Evolutionary conservation across 1,139 yeast genomes (phyloP).

Genomic region (Meyerozyma carpophila): DNA sequence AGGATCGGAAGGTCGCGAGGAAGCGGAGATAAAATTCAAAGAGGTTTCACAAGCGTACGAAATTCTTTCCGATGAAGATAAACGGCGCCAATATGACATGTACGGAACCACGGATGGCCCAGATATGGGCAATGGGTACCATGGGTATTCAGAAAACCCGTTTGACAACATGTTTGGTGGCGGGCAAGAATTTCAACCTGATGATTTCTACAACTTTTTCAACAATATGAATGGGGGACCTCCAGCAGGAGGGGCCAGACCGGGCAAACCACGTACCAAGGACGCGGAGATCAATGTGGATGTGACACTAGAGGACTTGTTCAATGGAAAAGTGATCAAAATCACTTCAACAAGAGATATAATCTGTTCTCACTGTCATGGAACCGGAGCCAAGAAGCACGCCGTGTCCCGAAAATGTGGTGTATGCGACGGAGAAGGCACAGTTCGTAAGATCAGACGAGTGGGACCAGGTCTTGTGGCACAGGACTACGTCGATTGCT

Average conservation of each 20-base stretch:
- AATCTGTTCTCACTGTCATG: constrained; percentile 67
- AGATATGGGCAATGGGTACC: constrained; percentile 12
- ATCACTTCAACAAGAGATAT: constrained; percentile 70
- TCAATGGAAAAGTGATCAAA: constrained; percentile 75
- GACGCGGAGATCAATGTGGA: constrained; percentile 64
- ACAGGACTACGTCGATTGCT: constrained; percentile 59
- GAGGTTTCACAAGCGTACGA: constrained; percentile 78
- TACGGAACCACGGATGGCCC: constrained; percentile 46
- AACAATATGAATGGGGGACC: constrained; percentile 32
- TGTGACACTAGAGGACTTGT: constrained; percentile 70
- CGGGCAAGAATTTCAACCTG: constrained; percentile 42
- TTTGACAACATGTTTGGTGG: constrained; percentile 33
- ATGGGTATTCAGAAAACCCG: constrained; percentile 25
- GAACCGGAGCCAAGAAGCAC: constrained; percentile 63
- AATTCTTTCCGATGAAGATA: constrained; percentile 57
- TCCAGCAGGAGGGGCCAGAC: constrained; percentile 13
- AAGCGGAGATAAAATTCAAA: constrained; percentile 68
- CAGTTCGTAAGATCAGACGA: constrained; percentile 52
- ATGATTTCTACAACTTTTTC: constrained; percentile 73
- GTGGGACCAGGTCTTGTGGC: constrained; percentile 77
- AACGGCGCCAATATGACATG: constrained; percentile 51
- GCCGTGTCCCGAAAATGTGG: constrained; percentile 58
- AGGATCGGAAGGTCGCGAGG: constrained; percentile 56
- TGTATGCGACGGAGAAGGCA: constrained; percentile 72
- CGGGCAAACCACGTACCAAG: constrained; percentile 36